Evolutionary conservation across 2,329 filamentous ascomycete genomes (phyloP).

Genomic region (Aspergillus aculeatinus): DNA sequence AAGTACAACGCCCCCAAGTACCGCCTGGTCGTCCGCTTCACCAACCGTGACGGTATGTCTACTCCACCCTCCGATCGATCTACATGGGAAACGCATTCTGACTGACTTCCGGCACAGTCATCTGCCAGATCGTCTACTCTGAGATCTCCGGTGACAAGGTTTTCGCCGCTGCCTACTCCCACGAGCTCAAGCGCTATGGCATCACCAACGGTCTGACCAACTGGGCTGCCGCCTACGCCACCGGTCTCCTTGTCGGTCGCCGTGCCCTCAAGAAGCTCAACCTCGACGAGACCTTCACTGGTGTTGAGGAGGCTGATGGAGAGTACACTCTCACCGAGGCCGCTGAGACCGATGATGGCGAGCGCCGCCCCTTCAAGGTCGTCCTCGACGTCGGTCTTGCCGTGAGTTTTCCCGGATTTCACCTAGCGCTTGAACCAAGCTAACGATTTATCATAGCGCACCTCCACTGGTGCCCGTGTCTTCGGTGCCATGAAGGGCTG

Average conservation of each 20-base stretch:
- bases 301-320: conserved; percentile 95
- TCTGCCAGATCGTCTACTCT: conserved; percentile 93
- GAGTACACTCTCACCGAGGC: conserved; percentile 97
- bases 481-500: conserved; percentile 99
- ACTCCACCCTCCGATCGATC: no score
- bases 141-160: conserved; percentile 99
- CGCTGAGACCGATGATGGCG: conserved; percentile 80
- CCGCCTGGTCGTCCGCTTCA: conserved; percentile 98
- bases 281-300: conserved; percentile 86
- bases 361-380: conserved; percentile 97
- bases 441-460: conserved; percentile 53
- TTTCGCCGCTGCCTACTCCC: conserved; percentile 85
- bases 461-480: conserved; percentile 96
- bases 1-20: conserved; percentile 99
- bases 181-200: conserved; percentile 97
- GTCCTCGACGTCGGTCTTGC: conserved; percentile 97
- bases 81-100: no score
- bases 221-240: conserved; percentile 97
- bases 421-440: no score
- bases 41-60: conserved; percentile 64
- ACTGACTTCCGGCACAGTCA: conserved; percentile 49
- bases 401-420: conserved; percentile 17
- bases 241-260: conserved; percentile 94
- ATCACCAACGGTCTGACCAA: conserved; percentile 99
- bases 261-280: conserved; percentile 96